Conservation (phyloP, 192 early-diverging fungal species). For the Backusella circina region DNA sequence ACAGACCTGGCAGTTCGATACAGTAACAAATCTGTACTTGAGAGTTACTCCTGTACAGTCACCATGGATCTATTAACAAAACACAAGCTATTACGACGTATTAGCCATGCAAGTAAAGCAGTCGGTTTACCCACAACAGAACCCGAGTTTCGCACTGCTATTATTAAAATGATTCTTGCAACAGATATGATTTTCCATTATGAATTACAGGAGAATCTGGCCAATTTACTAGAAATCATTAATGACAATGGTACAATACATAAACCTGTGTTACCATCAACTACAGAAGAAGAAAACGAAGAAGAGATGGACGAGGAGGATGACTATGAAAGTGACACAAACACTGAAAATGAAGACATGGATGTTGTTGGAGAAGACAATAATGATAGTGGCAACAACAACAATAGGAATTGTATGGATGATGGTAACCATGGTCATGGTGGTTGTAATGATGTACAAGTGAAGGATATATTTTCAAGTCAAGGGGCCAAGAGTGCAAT, state of each 20-base stretch:
- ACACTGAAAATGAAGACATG: not conserved
- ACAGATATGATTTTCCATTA: constrained; percentile 95
- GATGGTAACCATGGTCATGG: not conserved
- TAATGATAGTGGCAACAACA: not conserved
- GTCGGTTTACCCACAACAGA: constrained; percentile 50
- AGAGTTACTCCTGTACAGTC: constrained; percentile 79
- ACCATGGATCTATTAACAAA: constrained; percentile 72
- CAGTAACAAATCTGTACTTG: constrained; percentile 79
- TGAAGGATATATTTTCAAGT: constrained; percentile 8
- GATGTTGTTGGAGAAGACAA: not conserved
- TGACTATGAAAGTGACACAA: too few species aligned
- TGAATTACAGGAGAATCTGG: constrained; percentile 53
- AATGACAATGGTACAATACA: not conserved
- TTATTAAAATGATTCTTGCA: constrained; percentile 75
- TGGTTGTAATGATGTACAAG: not conserved
- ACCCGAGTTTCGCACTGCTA: constrained; percentile 37
- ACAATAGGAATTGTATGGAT: not conserved
- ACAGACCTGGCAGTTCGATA: constrained; percentile 72
- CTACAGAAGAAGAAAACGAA: constrained; percentile 11
- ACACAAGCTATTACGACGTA: constrained; percentile 63
- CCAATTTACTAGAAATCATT: constrained; percentile 37
- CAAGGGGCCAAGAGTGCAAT: constrained; percentile 12
- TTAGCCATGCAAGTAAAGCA: constrained; percentile 43
- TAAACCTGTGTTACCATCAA: constrained; percentile 11
- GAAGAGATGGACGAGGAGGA: not conserved